Base-by-base conservation (phyloP, 1,139 yeast species). In the Taiozyma sp. region DNA sequence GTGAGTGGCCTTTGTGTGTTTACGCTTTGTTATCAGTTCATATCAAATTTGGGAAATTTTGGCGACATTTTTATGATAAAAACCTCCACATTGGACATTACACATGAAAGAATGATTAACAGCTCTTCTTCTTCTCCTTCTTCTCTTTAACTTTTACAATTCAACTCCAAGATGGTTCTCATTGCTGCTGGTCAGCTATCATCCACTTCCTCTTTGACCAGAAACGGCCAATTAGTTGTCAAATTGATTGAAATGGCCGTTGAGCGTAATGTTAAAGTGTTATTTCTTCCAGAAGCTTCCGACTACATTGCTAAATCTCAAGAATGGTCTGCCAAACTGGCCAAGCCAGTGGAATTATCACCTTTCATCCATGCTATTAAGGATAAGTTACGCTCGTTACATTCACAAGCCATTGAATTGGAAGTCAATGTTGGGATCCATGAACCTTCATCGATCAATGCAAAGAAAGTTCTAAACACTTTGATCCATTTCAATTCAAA, bases 231-330 rank as follows among this genome's bases (percentile, higher is more conserved):
- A 10, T 70, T 75, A 1, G 93, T 84, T 0, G 74, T 76, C 19
- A 73, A 73, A 46, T 71, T 91, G 40, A 81, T 91, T 30, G 67
- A 71, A n/a, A 70, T 74, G 50, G 96, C 97, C 0, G 76, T 87
- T 0, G 68, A 69, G 9, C 65, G 74, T 12, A 76, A 83, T 4
- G 90, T 85, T 12, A 72, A 77, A 54, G 81, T 89, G 4, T 73
- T 92, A 10, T 91, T 92, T 64, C 76, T 93, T 43, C 98, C 98
- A 1, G 99, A 93, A 66, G 98, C 98, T 0, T 78, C 93, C 1
- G 98, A 93, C 64, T 93, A 90, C 66, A 76, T 93, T 44, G 86
- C 96, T 4, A 73, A 80, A 45, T 79, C 83, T 57, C 83, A 95
- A 1, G 66, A 67, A 1, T 92, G 89, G 57, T 84, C 96, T 1